Base-by-base conservation (phyloP, 306 rosid species). In the Chamaecrista fasciculata region DNA sequence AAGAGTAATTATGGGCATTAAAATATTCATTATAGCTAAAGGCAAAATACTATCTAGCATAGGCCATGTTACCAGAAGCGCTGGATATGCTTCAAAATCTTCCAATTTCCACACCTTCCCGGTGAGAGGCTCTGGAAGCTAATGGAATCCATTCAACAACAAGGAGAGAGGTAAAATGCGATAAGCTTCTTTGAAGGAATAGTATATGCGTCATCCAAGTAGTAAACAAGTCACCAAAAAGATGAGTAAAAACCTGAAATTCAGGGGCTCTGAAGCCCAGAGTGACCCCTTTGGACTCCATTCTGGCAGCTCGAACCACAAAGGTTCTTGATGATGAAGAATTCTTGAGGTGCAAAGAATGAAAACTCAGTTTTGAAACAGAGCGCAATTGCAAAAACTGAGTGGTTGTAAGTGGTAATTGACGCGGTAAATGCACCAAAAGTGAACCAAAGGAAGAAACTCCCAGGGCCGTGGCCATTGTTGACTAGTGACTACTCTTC, bases 51-150 rank as follows among this genome's bases (percentile, higher is more conserved):
- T 23, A 16, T 20, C 74, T 23, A 31, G 42, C 8, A 37, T 20
- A 44, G 26, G 11, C 21, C n/a, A 72, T 4, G 72, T 36, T 78
- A 93, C 98, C 96, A 90, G 77, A 43, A 93, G 78, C 67, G 98
- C 97, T 73, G 98, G 98, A 78, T 90, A 73, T 23, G 86, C 72
- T 82, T 93, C 98, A 84, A 93, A 90, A 72, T 93, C 98, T 39
- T 78, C 87, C 83, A 88, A 72, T 75, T 78, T 80, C 97, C 97
- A 93, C 67, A 85, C 80, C 78, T 82, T 88, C 74, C 94, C 97
- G 8, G 97, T 85, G 31, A 88, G 92, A 59, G 98, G 98, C 86
- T 93, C 98, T 34, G 97, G 79, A 76, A 92, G 86, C 96, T 92
- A 74, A 66, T 57, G 48, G 73, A 79, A 70, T 48, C 40, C 67